A percentile compares a stretch with the other conserved stretches of the same genome.
phyloP scores from a whole-genome alignment of 1,284 basidiomycete species.

The Spongiforma sp. region DNA sequence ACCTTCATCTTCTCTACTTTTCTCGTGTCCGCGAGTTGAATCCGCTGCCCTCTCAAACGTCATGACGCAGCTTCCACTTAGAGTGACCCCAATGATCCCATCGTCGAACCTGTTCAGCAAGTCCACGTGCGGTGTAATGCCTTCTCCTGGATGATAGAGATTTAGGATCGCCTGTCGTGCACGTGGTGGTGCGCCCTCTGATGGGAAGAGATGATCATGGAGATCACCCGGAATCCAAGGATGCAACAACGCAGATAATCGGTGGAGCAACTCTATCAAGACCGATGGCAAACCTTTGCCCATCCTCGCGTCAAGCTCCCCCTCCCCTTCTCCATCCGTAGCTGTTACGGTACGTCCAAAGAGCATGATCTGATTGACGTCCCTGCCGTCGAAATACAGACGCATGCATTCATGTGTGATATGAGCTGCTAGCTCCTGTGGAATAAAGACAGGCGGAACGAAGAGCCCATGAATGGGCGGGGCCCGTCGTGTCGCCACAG shows the following conservation, averaged over 20 bases:
- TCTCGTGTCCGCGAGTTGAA: background rate
- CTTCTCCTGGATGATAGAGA: slow-evolving; percentile 78
- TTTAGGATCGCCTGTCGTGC: slow-evolving; percentile 83
- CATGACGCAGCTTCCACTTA: slow-evolving; percentile 78
- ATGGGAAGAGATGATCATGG: slow-evolving; percentile 60
- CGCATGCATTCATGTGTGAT: slow-evolving; percentile 59
- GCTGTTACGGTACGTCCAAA: slow-evolving; percentile 56
- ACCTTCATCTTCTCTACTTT: slow-evolving; percentile 3
- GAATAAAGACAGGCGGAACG: slow-evolving; percentile 54
- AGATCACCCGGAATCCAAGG: slow-evolving; percentile 52
- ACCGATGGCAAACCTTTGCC: slow-evolving; percentile 57
- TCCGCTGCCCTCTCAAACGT: slow-evolving; percentile 52
- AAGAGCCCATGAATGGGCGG: slow-evolving; percentile 70
- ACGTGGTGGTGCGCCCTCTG: slow-evolving; percentile 38
- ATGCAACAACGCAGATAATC: slow-evolving; percentile 52
- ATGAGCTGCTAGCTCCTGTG: slow-evolving; percentile 52
- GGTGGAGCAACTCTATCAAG: slow-evolving; percentile 57
- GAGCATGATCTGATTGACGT: slow-evolving; percentile 78
- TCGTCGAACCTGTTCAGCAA: slow-evolving; percentile 77
- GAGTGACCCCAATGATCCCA: slow-evolving; percentile 80
- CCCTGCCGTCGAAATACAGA: slow-evolving; percentile 57
- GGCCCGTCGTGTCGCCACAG: slow-evolving; percentile 36
- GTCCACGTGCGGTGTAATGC: slow-evolving; percentile 82
- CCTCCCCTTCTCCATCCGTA: slow-evolving; percentile 17
- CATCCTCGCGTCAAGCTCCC: slow-evolving; percentile 19